These are phyloP conservation scores for Escovopsis sp. DNA, from an alignment of 2,329 filamentous ascomycete genomes.

Conservation along the genomic window DNA sequence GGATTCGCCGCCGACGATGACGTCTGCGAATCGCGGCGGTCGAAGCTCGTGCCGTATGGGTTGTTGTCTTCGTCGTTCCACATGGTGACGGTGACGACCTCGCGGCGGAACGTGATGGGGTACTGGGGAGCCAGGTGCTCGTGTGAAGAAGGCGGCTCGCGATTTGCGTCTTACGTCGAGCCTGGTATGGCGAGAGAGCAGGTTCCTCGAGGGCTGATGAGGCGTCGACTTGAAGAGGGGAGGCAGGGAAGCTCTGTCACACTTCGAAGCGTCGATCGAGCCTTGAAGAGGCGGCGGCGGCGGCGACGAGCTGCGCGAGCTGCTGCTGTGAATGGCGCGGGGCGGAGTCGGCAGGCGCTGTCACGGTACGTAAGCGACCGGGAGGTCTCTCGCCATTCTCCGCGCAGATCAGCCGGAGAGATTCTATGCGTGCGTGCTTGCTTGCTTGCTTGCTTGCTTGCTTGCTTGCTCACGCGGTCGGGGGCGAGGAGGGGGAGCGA, in stretches of 20 bases:
- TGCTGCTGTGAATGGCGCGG: slow-evolving; percentile 2
- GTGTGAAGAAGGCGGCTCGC: too few species aligned
- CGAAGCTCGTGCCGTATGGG: slow-evolving; percentile 82
- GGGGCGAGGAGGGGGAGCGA: too few species aligned
- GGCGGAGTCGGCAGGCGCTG: slow-evolving; percentile 6
- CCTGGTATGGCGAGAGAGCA: too few species aligned
- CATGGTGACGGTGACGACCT: slow-evolving; percentile 39
- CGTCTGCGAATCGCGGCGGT: slow-evolving; percentile 65
- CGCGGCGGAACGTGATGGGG: background rate
- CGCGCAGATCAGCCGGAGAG: background rate
- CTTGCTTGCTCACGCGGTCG: too few species aligned
- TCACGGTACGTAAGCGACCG: slow-evolving; percentile 7
- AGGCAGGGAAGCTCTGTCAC: too few species aligned
- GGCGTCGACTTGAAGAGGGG: too few species aligned
- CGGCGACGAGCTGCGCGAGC: slow-evolving; percentile 2
- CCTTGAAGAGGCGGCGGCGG: background rate
- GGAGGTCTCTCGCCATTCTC: slow-evolving; percentile 11
- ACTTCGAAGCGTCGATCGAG: too few species aligned
- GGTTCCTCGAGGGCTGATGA: too few species aligned
- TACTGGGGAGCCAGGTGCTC: background rate
- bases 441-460: too few species aligned
- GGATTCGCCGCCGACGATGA: slow-evolving; percentile 54
- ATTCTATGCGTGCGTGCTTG: too few species aligned
- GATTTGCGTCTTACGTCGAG: too few species aligned
- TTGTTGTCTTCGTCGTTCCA: slow-evolving; percentile 99